These are phyloP conservation scores for Zygosaccharomyces pseudorouxii DNA, from an alignment of 805 yeast genomes.

Conservation along the genomic window DNA sequence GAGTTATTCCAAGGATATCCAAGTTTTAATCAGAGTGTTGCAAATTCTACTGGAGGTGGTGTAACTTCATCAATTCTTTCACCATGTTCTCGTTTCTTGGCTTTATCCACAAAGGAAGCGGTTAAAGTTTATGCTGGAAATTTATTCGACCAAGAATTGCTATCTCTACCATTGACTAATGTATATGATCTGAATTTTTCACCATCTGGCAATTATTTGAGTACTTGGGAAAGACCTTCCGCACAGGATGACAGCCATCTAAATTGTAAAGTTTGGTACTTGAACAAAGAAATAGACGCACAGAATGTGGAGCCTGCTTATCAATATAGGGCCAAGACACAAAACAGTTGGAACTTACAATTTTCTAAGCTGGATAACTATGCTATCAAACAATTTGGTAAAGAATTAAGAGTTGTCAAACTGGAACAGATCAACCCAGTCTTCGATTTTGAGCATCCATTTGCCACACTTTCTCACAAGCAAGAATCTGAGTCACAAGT, in stretches of 20 bases:
- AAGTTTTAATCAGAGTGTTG: slow-evolving; percentile 24
- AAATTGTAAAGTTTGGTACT: slow-evolving; percentile 74
- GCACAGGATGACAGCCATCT: slow-evolving; percentile 65
- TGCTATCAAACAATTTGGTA: slow-evolving; percentile 28
- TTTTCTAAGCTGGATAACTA: slow-evolving; percentile 35
- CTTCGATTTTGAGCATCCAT: slow-evolving; percentile 47
- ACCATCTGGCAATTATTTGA: slow-evolving; percentile 77
- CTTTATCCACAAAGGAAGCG: slow-evolving; percentile 27
- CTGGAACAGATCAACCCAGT: slow-evolving; percentile 42
- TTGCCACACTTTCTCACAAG: slow-evolving; percentile 46
- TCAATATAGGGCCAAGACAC: slow-evolving; percentile 72
- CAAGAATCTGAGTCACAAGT: slow-evolving; percentile 39
- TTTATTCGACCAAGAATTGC: slow-evolving; percentile 20
- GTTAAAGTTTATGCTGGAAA: slow-evolving; percentile 31
- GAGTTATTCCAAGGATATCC: slow-evolving; percentile 36
- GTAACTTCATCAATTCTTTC: slow-evolving; percentile 30
- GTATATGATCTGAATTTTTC: slow-evolving; percentile 81
- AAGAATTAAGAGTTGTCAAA: slow-evolving; percentile 33
- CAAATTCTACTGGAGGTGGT: slow-evolving; percentile 19
- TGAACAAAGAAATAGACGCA: slow-evolving; percentile 43
- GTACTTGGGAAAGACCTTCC: slow-evolving; percentile 88
- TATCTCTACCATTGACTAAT: slow-evolving; percentile 45
- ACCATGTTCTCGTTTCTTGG: slow-evolving; percentile 36
- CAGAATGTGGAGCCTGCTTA: slow-evolving; percentile 20
- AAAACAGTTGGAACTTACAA: slow-evolving; percentile 69